Conservation (phyloP, 768 basidiomycete species). For the Boletus reticuloceps region DNA sequence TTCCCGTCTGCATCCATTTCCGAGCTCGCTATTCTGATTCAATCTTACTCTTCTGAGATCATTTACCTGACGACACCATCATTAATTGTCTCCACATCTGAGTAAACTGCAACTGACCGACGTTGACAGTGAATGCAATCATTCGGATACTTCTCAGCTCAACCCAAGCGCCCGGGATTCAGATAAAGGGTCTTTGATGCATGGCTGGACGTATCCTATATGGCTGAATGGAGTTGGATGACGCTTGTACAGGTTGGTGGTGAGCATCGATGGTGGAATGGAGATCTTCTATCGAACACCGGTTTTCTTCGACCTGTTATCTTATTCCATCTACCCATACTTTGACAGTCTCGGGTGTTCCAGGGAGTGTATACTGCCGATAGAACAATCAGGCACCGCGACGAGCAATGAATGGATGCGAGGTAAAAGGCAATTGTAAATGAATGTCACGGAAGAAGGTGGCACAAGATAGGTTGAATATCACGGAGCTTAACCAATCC, state of each 20-base stretch:
- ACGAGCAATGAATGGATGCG: too few species aligned
- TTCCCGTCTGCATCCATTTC: background rate
- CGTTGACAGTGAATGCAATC: slow-evolving; percentile 62
- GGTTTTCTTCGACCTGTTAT: too few species aligned
- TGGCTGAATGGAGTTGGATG: background rate
- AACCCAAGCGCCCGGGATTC: slow-evolving; percentile 85
- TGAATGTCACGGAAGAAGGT: too few species aligned
- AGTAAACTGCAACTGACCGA: slow-evolving; percentile 11
- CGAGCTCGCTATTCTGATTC: background rate
- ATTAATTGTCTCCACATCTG: background rate
- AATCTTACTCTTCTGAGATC: background rate
- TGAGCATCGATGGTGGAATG: background rate
- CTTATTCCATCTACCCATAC: too few species aligned
- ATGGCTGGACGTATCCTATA: background rate
- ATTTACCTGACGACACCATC: background rate
- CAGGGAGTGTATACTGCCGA: too few species aligned
- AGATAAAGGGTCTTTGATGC: slow-evolving; percentile 68
- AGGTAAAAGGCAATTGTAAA: too few species aligned
- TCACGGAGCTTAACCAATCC: too few species aligned
- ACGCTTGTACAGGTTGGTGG: slow-evolving; percentile 24
- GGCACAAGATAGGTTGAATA: too few species aligned
- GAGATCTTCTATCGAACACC: too few species aligned
- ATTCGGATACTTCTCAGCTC: slow-evolving; percentile 83
- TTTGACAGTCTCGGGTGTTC: too few species aligned
- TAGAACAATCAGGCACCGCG: too few species aligned